Evolutionary conservation across 306 rosid species (phyloP).

Genomic region (Hylodesmum podocarpum): DNA sequence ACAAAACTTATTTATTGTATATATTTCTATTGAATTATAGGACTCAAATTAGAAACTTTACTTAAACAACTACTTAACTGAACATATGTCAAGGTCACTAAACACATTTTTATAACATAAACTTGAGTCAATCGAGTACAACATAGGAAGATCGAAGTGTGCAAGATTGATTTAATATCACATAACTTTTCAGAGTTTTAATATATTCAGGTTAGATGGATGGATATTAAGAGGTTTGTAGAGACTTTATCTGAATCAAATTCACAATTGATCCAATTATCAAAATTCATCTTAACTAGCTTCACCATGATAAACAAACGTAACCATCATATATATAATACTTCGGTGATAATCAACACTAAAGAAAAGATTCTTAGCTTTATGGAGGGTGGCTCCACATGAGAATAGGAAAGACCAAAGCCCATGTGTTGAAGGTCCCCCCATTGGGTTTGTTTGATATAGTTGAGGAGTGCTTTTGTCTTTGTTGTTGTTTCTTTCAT

Average conservation of each 20-base stretch:
- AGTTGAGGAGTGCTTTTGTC: conserved; percentile 52
- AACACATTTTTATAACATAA: no score
- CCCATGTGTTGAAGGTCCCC: conserved; percentile 98
- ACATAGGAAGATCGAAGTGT: not conserved
- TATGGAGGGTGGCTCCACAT: conserved; percentile 60
- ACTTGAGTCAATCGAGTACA: no score
- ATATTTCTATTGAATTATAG: no score
- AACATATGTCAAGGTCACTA: not conserved
- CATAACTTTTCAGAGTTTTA: not conserved
- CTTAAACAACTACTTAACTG: no score
- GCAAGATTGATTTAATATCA: not conserved
- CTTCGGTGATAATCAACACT: conserved; percentile 35
- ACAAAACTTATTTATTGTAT: no score
- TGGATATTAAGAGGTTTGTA: not conserved
- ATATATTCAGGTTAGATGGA: not conserved
- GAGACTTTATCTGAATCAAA: not conserved
- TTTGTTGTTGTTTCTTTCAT: conserved; percentile 77
- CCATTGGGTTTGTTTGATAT: conserved; percentile 55
- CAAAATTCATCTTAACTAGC: not conserved
- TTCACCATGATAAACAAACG: not conserved
- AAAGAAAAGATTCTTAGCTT: conserved; percentile 54
- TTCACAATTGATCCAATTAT: not conserved
- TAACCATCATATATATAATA: not conserved
- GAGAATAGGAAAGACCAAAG: conserved; percentile 50
- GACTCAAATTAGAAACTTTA: no score